Percentiles rank a stretch among this genome's conserved stretches.
Conservation (phyloP, 306 rosid genomes). For the Benincasa hispida region DNA sequence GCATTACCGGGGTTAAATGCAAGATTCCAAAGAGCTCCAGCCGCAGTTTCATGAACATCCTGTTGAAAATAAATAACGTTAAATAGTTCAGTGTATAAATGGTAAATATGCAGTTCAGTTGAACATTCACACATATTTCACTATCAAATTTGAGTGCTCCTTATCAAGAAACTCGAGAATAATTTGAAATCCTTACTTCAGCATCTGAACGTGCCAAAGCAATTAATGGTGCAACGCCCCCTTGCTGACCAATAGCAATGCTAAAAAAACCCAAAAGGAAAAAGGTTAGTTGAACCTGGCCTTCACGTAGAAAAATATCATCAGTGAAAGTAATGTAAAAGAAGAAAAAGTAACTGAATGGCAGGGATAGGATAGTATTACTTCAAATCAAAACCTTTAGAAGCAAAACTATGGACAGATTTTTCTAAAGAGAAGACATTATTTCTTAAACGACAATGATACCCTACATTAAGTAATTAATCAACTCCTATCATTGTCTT, state of each 20-base stretch:
- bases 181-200: constrained; percentile 50
- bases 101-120: neutral
- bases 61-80: constrained; percentile 26
- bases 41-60: constrained; percentile 99
- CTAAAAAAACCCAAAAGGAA: constrained; percentile 23
- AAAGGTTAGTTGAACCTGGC: neutral
- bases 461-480: neutral
- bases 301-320: neutral
- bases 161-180: neutral
- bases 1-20: constrained; percentile 98
- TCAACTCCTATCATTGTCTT: neutral
- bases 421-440: neutral
- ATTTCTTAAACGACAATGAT: neutral
- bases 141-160: neutral
- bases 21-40: constrained; percentile 99
- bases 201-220: constrained; percentile 87
- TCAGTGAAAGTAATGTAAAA: neutral
- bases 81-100: constrained; percentile 1
- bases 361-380: neutral
- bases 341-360: neutral
- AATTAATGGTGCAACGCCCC: constrained; percentile 96
- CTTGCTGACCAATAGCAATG: constrained; percentile 97
- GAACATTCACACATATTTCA: neutral
- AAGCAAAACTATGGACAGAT: neutral
- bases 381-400: neutral